Evolutionary conservation across 805 yeast genomes (phyloP).

Genomic region (Myxozyma geophila): DNA sequence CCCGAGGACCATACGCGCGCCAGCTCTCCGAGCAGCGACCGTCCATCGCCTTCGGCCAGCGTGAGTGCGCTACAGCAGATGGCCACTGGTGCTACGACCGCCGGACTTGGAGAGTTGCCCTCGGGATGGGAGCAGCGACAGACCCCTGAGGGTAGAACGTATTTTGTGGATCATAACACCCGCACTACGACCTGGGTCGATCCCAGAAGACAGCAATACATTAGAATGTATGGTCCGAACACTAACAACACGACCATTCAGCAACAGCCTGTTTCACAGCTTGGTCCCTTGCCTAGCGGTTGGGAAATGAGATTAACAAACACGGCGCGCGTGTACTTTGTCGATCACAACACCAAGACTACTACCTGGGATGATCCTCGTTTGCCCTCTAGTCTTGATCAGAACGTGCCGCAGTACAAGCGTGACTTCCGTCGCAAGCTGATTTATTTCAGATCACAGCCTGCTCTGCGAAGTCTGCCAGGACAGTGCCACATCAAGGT

Average conservation of each 20-base stretch:
- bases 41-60: conserved; percentile 22
- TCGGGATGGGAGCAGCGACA: conserved; percentile 99
- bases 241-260: conserved; percentile 80
- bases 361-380: conserved; percentile 99
- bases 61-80: conserved; percentile 51
- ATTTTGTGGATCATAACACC: conserved; percentile 98
- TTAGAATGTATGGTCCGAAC: conserved; percentile 79
- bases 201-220: conserved; percentile 98
- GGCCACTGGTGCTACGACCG: conserved; percentile 85
- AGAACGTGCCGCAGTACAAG: conserved; percentile 98
- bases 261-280: conserved; percentile 96
- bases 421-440: conserved; percentile 98
- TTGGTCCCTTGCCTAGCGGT: conserved; percentile 97
- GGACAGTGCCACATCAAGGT: conserved; percentile 99
- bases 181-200: conserved; percentile 99
- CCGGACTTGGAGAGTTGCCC: conserved; percentile 96
- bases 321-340: conserved; percentile 97
- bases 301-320: conserved; percentile 99
- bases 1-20: conserved; percentile 62
- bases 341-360: conserved; percentile 98
- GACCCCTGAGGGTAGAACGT: conserved; percentile 97
- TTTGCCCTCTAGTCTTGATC: conserved; percentile 94
- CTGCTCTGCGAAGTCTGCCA: conserved; percentile 93
- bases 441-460: conserved; percentile 96
- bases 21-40: conserved; percentile 32